Conservation (phyloP, 2,329 filamentous ascomycete species). For the Beauveria medogensis region DNA sequence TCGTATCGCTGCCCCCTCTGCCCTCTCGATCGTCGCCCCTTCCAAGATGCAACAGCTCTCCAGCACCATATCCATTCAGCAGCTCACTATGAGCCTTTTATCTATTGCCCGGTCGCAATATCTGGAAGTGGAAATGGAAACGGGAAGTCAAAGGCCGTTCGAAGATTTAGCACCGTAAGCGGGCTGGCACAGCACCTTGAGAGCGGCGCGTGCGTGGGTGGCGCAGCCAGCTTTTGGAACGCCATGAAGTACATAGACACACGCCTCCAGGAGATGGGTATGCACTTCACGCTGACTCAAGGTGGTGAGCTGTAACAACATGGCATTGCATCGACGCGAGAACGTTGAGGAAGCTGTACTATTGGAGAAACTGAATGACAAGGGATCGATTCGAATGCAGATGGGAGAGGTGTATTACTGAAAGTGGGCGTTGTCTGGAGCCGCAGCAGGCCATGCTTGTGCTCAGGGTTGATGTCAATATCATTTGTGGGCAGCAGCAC, state of each 20-base stretch:
- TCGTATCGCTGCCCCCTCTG: background rate
- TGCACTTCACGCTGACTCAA: no score
- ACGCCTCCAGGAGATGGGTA: no score
- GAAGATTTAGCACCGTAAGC: slow-evolving; percentile 10
- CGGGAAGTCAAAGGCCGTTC: background rate
- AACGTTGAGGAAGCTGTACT: background rate
- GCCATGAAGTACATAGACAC: background rate
- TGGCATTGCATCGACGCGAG: no score
- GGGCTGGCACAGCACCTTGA: slow-evolving; percentile 14
- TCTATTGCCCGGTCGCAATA: background rate
- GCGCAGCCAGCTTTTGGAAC: background rate
- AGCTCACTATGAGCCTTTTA: background rate
- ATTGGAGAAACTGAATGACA: no score
- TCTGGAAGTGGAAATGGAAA: background rate
- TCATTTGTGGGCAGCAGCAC: no score
- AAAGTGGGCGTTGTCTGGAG: no score
- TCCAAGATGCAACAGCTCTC: background rate
- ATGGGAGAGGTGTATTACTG: no score
- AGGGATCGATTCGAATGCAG: no score
- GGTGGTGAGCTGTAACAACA: no score
- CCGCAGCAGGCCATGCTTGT: no score
- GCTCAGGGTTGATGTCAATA: no score
- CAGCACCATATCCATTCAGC: background rate
- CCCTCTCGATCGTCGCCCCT: background rate
- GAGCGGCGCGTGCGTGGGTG: slow-evolving; percentile 11